Base-by-base conservation (phyloP, 208 protist genomes). In the Trypanosoma vivax region DNA sequence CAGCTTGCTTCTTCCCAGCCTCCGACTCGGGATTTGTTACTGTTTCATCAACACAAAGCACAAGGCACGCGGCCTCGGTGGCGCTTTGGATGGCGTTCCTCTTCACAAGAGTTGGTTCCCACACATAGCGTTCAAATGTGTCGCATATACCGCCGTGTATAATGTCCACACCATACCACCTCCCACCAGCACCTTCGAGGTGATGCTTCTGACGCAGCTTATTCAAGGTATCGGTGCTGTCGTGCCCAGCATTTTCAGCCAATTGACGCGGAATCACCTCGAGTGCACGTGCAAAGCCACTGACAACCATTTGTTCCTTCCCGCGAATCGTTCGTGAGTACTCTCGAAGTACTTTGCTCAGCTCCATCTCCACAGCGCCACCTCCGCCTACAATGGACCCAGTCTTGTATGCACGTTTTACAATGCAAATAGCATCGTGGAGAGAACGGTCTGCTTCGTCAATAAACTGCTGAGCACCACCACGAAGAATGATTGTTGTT, bases 371-470 rank as follows among this genome's bases (percentile, higher is more conserved):
- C 60, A 99, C 96, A 18, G 98, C 98, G 50, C 99, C 99, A 57
- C 97, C 99, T 38, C 99, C 99, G 35, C 98, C 98, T 10, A 99
- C 97, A 25, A 99, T 95, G 18, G 82, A 83, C 37, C 88, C 79
- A 45, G 98, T 96, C 73, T 98, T 97, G 51, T 97, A 71, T 25
- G 98, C 96, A 46, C 98, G 78, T 48, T 97, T 88, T 9, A 99
- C 97, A 73, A 99, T 98, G 94, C 98, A 99, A 75, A 99, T 99
- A 25, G 98, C 97, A 73, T 99, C 99, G 75, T 99, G 98, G 23
- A 99, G 89, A 14, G 98, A 99, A 37, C 99, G 80, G 58, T 99
- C 97, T 18, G 98, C 97, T 77, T 99, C 97, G 50, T 98, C 97
- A 63, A 99, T 99, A 71, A 99, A 99, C 73, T 99, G 98, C 69